phyloP scores from a whole-genome alignment of 805 yeast species.

The Starmerella etchellsii region DNA sequence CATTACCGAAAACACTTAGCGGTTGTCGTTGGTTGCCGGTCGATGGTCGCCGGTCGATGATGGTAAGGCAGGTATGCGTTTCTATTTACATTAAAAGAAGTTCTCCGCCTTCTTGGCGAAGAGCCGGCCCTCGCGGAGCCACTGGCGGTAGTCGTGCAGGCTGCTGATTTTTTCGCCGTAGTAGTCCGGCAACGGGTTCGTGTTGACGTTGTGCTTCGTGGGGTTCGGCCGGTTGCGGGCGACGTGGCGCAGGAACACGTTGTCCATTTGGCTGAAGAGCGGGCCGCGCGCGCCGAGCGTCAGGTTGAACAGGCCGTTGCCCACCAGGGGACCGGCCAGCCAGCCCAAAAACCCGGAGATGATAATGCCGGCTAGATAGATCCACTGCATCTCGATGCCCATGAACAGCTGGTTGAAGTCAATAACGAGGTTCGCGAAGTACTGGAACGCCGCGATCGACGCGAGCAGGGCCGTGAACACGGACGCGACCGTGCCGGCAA shows the following conservation, averaged over 20 bases:
- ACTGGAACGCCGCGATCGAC: constrained; percentile 55
- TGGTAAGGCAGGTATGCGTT: too few relatives aligned
- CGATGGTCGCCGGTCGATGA: too few relatives aligned
- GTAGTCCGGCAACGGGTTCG: constrained; percentile 94
- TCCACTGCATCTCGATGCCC: constrained; percentile 83
- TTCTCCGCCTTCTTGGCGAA: constrained; percentile 35
- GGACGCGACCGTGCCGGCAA: constrained; percentile 56
- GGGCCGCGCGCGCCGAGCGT: constrained; percentile 21
- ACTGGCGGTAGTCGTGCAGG: constrained; percentile 73
- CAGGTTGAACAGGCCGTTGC: constrained; percentile 50
- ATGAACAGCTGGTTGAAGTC: constrained; percentile 76
- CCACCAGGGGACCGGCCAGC: constrained; percentile 69
- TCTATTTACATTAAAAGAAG: constrained; percentile 20
- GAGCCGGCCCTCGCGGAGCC: constrained; percentile 92
- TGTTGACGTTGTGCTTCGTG: constrained; percentile 59
- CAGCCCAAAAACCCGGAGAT: constrained; percentile 67
- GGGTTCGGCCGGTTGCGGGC: constrained; percentile 82
- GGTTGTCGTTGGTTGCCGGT: too few relatives aligned
- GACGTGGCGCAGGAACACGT: constrained; percentile 60
- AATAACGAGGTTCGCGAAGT: constrained; percentile 66
- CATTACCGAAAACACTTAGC: too few relatives aligned
- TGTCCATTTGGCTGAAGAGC: constrained; percentile 40
- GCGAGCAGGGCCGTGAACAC: constrained; percentile 54
- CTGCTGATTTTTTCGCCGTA: constrained; percentile 93
- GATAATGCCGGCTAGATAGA: constrained; percentile 59